Evolutionary conservation across 176 grass and related monocot species (phyloP), one percentile per base, ranked within the genome.

Genomic region (Thinopyrum elongatum): DNA sequence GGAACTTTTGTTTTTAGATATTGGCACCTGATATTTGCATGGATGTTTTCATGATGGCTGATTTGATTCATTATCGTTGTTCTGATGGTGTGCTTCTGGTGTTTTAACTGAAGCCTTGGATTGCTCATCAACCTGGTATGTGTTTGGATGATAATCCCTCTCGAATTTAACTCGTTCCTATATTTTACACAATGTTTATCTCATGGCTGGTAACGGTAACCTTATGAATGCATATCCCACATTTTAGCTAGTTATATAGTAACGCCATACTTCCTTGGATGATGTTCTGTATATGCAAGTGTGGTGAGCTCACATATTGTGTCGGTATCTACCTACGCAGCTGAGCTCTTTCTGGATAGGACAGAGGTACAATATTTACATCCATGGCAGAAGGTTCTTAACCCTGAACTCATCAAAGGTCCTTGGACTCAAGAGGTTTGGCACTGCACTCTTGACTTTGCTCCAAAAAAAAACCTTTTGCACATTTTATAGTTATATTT

Each of bases 331-430:
- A 17, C 65, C 64, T 87, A 23, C 88, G 82, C 92, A 98, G 94
- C 92, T 82, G 91, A 92, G 85, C 87, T 62, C 67, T 98, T 96
- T 78, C 90, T 85, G 39, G 90, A 96, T 82, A 98, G 94, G 74
- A 98, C 97, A 80, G 90, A 98, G 82, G 97, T 98, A 72, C 97
- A 98, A 82, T 98, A 94, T 79, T 92, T 98, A 70, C 97, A 99
- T 92, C 83, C 92, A 15, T 99, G 94, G 97, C 94, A 99, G 86
- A 99, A 99, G 80, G 97, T 96, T 88, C 94, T 96, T 82, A 99
- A 99, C 73, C 97, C 97, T 39, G 90, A 99, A 80, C 92, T 96
- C 88, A 94, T 96, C 78, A 99, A 96, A 94, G 94, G 94, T 64
- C 97, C 97, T 74, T 96, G 94, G 97, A 95, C 88, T 80, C 80